phyloP scores from a whole-genome alignment of 139 green algal species.

The Medakamo hakoo region DNA sequence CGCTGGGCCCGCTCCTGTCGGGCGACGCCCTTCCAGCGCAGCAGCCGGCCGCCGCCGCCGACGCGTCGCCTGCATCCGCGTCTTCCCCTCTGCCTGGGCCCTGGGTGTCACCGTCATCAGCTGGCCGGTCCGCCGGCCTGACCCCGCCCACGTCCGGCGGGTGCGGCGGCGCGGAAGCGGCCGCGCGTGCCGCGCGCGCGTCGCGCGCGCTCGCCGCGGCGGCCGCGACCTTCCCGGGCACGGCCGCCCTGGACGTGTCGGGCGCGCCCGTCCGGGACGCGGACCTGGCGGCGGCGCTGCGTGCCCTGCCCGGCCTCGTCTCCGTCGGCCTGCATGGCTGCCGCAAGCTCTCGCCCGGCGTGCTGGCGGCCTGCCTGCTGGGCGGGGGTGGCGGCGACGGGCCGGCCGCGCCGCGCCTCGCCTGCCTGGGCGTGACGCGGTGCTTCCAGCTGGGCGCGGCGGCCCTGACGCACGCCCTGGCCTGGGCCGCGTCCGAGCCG shows the following conservation, averaged over 20 bases:
- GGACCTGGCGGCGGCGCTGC: slow-evolving; percentile 12
- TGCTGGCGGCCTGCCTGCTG: background rate
- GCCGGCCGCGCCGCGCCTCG: background rate
- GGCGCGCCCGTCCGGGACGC: slow-evolving; percentile 22
- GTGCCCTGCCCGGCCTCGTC: slow-evolving; percentile 12
- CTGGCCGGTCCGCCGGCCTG: background rate
- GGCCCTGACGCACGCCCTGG: slow-evolving; percentile 15
- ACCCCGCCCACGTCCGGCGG: background rate
- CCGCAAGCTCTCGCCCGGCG: slow-evolving; percentile 28
- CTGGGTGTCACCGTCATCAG: background rate
- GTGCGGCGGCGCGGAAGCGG: background rate
- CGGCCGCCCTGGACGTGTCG: slow-evolving; percentile 20
- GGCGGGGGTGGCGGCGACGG: background rate
- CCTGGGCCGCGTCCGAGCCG: slow-evolving; percentile 10
- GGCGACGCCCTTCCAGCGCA: background rate
- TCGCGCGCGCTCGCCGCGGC: background rate
- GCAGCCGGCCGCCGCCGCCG: background rate
- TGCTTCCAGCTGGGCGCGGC: slow-evolving; percentile 47
- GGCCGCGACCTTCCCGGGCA: background rate
- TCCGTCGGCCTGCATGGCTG: slow-evolving; percentile 28
- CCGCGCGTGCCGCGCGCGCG: background rate
- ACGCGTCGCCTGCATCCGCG: background rate
- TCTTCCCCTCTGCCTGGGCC: background rate
- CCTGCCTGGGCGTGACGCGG: slow-evolving; percentile 17
- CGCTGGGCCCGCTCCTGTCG: background rate